Conservation (phyloP, 1,139 yeast species). For the Suhomyces taliae region DNA sequence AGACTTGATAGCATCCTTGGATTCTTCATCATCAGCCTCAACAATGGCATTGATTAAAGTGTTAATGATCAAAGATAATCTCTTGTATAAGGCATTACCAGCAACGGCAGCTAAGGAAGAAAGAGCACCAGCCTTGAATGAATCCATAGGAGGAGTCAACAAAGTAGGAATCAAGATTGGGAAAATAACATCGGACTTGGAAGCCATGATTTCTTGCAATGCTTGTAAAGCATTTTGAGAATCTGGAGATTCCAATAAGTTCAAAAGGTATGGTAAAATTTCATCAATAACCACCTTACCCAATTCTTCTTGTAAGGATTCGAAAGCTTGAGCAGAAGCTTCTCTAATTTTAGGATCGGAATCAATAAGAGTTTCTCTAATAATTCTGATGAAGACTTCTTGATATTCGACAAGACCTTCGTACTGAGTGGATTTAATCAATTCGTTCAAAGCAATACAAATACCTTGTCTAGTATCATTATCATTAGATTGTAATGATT, state of each 20-base stretch:
- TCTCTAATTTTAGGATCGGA: constrained; percentile 72
- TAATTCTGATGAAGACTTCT: constrained; percentile 67
- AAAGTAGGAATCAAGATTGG: constrained; percentile 89
- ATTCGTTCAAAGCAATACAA: constrained; percentile 87
- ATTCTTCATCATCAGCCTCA: constrained; percentile 34
- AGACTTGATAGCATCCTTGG: constrained; percentile 41
- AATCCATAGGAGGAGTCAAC: constrained; percentile 77
- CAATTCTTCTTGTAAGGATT: constrained; percentile 73
- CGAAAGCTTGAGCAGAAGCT: constrained; percentile 91
- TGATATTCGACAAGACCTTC: constrained; percentile 68
- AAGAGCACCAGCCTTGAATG: constrained; percentile 81
- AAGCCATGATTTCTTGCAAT: constrained; percentile 87
- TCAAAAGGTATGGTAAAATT: constrained; percentile 79
- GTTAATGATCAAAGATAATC: constrained; percentile 69
- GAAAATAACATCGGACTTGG: constrained; percentile 87
- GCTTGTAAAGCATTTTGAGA: constrained; percentile 85
- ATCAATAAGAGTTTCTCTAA: constrained; percentile 80
- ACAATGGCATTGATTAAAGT: constrained; percentile 67
- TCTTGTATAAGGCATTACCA: constrained; percentile 75
- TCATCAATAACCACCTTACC: constrained; percentile 89
- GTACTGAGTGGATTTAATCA: constrained; percentile 70
- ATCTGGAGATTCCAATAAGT: constrained; percentile 63
- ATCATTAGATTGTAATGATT: constrained; percentile 60
- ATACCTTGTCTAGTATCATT: constrained; percentile 92
- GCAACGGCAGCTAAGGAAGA: constrained; percentile 92